Base-by-base conservation (phyloP, 2,329 filamentous ascomycete species). In the Hypoxylon sp. region DNA sequence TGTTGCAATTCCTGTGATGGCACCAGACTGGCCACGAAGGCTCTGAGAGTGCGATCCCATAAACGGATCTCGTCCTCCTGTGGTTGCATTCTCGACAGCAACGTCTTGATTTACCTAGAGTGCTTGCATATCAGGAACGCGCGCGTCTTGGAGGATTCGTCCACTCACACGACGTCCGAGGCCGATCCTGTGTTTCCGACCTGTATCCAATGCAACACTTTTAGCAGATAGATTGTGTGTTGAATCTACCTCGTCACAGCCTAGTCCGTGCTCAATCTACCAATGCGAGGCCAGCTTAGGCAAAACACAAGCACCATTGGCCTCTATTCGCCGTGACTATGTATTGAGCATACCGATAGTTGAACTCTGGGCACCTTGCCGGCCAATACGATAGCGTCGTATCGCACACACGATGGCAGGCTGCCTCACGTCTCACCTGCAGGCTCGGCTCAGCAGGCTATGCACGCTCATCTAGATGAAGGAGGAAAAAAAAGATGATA, bases 71-170 rank as follows among this genome's bases (percentile, higher is more conserved):
- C 27, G 9, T 64, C n/a, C n/a, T n/a, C n/a, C n/a, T n/a, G n/a
- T 53, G 63, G 60, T 63, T 60, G 58, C 62, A 62, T 58, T 58
- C n/a, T 47, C n/a, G 42, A 45, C 37, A 58, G 50, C 48, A 47
- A 58, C 43, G 40, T 33, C 26, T 31, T 47, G 20, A 23, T 24
- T n/a, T 15, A 40, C 33, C 17, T 58, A 62, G 40, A 64, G 63
- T 62, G 63, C 58, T 53, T 63, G 61, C 60, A 65, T 64, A 58
- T 60, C 53, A 64, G 60, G 60, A 65, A 62, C 63, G 53, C 57
- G 63, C 61, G 60, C 61, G 54, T 63, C 29, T 62, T 63, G 51
- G 45, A 59, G 54, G 60, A 56, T 61, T 61, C 53, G 52, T 41
- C 62, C 60, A 65, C 52, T 63, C 62, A 65, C 56, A 55, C 47